Conservation (phyloP, 768 basidiomycete genomes). For the Mycena haematopus region DNA sequence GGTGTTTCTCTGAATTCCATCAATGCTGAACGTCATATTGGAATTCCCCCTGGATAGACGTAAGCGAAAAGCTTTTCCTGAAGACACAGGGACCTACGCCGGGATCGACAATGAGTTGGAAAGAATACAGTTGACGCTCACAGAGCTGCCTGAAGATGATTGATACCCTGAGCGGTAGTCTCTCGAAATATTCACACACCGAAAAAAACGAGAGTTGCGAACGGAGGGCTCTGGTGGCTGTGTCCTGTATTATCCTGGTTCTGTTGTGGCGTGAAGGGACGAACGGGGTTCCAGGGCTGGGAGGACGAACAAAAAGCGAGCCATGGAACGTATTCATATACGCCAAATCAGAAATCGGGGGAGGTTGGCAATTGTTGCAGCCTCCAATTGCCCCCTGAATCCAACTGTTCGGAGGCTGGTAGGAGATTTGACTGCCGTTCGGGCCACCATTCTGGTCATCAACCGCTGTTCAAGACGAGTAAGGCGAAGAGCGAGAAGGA, state of each 20-base stretch:
- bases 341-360: background rate
- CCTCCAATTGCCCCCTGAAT: background rate
- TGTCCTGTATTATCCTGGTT: background rate
- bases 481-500: background rate
- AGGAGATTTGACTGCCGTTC: slow-evolving; percentile 9
- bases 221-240: background rate
- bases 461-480: background rate
- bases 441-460: slow-evolving; percentile 20
- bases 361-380: slow-evolving; percentile 6
- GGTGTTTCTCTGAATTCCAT: background rate
- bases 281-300: background rate
- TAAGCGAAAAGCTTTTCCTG: background rate
- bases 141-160: slow-evolving; percentile 14
- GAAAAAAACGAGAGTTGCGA: slow-evolving; percentile 16
- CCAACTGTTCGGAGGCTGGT: slow-evolving; percentile 16
- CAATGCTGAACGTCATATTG: slow-evolving; percentile 20
- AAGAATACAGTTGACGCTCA: slow-evolving; percentile 25
- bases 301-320: slow-evolving; percentile 12
- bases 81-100: slow-evolving; percentile 3
- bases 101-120: slow-evolving; percentile 12
- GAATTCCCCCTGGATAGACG: slow-evolving; percentile 6
- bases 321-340: slow-evolving; percentile 15
- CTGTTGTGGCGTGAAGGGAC: background rate
- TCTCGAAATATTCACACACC: slow-evolving; percentile 3
- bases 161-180: background rate